A percentile compares a stretch with the other conserved stretches of the same genome.
Evolutionary conservation across 805 yeast species (phyloP).

Genomic region (Candida vaughaniae): DNA sequence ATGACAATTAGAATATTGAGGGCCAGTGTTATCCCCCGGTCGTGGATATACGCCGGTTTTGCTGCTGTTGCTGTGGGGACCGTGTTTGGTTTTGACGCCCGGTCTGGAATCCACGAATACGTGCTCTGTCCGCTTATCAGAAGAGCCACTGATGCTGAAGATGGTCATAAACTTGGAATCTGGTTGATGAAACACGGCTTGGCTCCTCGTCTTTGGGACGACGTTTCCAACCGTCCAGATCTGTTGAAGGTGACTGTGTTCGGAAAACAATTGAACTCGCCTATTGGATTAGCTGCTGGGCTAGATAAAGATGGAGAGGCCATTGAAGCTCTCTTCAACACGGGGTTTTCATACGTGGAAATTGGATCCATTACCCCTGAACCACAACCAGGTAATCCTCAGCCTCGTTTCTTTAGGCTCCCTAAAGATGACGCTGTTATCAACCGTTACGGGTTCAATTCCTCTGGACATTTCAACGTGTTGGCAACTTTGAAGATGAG

Average conservation of each 20-base stretch:
- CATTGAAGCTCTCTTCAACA: conserved; percentile 70
- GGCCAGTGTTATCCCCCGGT: conserved; percentile 4
- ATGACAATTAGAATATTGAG: neutral
- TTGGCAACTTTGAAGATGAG: conserved; percentile 66
- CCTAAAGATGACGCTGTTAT: conserved; percentile 86
- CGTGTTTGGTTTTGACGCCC: conserved; percentile 49
- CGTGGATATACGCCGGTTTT: neutral
- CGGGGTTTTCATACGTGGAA: conserved; percentile 89
- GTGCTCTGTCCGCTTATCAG: conserved; percentile 77
- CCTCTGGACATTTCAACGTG: conserved; percentile 80
- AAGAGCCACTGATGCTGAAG: conserved; percentile 72
- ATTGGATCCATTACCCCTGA: conserved; percentile 90
- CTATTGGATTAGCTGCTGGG: conserved; percentile 95
- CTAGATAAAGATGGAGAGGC: conserved; percentile 93
- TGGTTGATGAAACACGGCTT: conserved; percentile 66
- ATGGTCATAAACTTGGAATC: conserved; percentile 78
- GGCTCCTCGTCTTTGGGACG: conserved; percentile 58
- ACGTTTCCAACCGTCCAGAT: conserved; percentile 43
- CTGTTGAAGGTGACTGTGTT: conserved; percentile 61
- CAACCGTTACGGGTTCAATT: conserved; percentile 93
- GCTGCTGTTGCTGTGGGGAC: conserved; percentile 1
- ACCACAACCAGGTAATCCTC: conserved; percentile 94
- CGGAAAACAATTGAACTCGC: conserved; percentile 66
- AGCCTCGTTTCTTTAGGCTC: conserved; percentile 86
- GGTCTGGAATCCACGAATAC: conserved; percentile 82